Evolutionary conservation across 2,329 filamentous ascomycete genomes (phyloP).

Genomic region (Pestalotiopsis sp.): DNA sequence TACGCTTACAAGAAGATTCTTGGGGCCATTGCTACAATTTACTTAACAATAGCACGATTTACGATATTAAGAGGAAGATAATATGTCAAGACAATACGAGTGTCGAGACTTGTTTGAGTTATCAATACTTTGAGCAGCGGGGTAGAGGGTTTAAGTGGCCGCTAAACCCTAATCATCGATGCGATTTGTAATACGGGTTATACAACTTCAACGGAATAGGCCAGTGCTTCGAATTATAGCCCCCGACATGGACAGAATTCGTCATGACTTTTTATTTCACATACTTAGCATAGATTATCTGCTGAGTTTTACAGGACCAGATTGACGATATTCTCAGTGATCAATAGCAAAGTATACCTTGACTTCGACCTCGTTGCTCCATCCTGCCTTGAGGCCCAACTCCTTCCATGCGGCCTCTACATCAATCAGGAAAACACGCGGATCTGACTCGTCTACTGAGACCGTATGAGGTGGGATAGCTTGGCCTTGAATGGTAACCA

Average conservation of each 20-base stretch:
- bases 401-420: constrained; percentile 75
- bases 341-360: constrained; percentile 57
- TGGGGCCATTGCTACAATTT: constrained; percentile 33
- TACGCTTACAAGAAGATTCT: constrained; percentile 42
- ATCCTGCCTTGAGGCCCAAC: constrained; percentile 67
- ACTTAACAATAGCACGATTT: background rate
- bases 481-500: constrained; percentile 72
- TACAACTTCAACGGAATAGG: background rate
- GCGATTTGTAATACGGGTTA: background rate
- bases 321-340: background rate
- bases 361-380: constrained; percentile 78
- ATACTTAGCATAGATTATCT: background rate
- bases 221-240: background rate
- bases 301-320: background rate
- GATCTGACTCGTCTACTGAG: constrained; percentile 49
- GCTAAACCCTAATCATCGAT: background rate
- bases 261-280: background rate
- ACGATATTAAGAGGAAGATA: background rate
- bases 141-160: background rate
- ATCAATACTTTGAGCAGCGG: background rate
- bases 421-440: constrained; percentile 74
- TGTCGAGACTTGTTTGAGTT: background rate
- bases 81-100: background rate
- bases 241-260: background rate
- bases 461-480: constrained; percentile 70